phyloP scores from a whole-genome alignment of 75 land plant genomes.

The Isoetes taiwanensis region DNA sequence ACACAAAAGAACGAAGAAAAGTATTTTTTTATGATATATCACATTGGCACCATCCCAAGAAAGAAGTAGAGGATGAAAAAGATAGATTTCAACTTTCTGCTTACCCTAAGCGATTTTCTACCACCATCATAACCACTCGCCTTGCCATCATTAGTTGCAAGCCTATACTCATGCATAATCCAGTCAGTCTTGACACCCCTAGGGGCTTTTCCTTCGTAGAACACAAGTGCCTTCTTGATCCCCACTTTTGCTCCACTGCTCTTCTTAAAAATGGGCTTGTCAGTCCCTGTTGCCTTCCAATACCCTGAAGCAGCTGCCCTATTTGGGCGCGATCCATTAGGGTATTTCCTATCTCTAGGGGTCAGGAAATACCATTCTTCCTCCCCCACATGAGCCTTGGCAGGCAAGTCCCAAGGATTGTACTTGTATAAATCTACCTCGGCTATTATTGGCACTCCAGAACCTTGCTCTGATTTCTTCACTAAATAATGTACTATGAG shows the following conservation, averaged over 20 bases:
- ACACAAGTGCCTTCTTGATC: slow-evolving; percentile 4
- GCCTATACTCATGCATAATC: slow-evolving; percentile 6
- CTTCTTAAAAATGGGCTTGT: background rate
- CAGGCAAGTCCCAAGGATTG: background rate
- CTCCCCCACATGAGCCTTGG: background rate
- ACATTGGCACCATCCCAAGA: no score
- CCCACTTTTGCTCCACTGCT: background rate
- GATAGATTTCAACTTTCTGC: no score
- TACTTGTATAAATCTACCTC: slow-evolving; percentile 7
- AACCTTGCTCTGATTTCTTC: background rate
- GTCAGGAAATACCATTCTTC: slow-evolving; percentile 2
- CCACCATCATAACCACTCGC: background rate
- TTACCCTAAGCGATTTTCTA: background rate
- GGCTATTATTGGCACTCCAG: background rate
- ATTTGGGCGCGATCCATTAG: slow-evolving; percentile 1
- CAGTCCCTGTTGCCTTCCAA: slow-evolving; percentile 3
- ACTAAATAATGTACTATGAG: background rate
- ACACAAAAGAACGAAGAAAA: no score
- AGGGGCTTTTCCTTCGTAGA: background rate
- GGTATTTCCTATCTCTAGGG: slow-evolving; percentile 2
- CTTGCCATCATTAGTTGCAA: background rate
- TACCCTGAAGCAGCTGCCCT: slow-evolving; percentile 3
- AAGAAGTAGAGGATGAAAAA: no score
- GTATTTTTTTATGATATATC: no score
- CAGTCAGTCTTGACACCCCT: slow-evolving; percentile 7